Base-by-base conservation (phyloP, 2,329 filamentous ascomycete species). In the Fusarium multiceps region DNA sequence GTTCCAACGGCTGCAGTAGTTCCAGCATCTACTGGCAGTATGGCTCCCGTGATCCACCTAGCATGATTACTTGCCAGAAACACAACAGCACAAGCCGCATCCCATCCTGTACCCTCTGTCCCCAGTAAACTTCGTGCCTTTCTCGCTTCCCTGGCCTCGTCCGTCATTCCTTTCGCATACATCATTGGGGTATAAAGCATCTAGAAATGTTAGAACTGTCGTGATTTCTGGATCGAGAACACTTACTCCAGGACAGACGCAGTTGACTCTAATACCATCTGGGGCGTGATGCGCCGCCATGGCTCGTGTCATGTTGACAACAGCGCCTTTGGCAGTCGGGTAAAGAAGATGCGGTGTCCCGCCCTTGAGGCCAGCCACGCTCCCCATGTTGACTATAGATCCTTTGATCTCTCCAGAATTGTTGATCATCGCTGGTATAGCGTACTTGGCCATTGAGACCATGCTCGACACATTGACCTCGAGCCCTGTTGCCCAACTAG, bases 401-500 rank as follows among this genome's bases (percentile, higher is more conserved):
- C 87, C 86, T 57, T 81, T 80, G 55, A 79, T 73, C 37, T 84
- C 80, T 0, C 80, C 80, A 14, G 82, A 78, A 57, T 90, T 89
- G 58, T 80, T 82, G 25, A 69, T 66, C 89, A 91, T 91, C 5
- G 80, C 84, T 0, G 89, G 89, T 30, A 92, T 85, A 0, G 84
- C 84, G 69, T 87, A 85, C 71, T 90, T 89, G 20, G 82, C 80
- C 87, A 91, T 90, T 57, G 86, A 80, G 30, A 91, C 85, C 89
- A 91, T 91, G 70, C 86, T 89, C 7, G 83, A 84, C 6, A 92
- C 87, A 71, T 92, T 92, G 48, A 90, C 79, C 46, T 89, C 83
- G 57, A 92, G 81, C 0, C 85, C 83, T 53, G 81, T 82, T 0
- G 84, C 81, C 87, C 88, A 92, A 13, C 82, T 80, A 0, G 76